phyloP scores from a whole-genome alignment of 164 flowering plant species.

The Vitis rupestris region DNA sequence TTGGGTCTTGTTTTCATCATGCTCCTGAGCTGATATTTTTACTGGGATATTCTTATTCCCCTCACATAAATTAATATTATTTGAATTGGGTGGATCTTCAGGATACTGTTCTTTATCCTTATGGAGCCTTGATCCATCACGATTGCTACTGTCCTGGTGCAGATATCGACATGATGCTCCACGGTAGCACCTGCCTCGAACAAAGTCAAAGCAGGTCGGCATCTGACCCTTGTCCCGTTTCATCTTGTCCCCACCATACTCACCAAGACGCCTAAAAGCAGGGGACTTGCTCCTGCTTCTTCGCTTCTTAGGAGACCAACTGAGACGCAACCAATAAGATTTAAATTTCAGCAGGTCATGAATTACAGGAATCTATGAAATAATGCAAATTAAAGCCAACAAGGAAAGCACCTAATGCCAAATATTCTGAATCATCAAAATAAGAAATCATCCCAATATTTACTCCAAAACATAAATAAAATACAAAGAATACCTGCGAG shows the following conservation, averaged over 20 bases:
- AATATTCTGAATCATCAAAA: background rate
- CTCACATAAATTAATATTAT: conserved; percentile 20
- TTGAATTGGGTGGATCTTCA: conserved; percentile 30
- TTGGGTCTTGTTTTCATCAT: conserved; percentile 21
- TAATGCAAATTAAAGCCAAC: background rate
- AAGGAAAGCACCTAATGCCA: background rate
- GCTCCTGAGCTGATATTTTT: conserved; percentile 12
- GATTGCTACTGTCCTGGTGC: conserved; percentile 46
- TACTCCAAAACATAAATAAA: background rate
- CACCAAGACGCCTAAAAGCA: conserved; percentile 35
- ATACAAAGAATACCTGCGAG: conserved; percentile 59
- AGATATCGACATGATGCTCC: conserved; percentile 74
- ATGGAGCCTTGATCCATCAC: conserved; percentile 34
- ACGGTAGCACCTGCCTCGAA: conserved; percentile 74
- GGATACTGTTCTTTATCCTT: conserved; percentile 34
- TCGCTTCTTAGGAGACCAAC: conserved; percentile 74
- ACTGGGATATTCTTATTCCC: conserved; percentile 9
- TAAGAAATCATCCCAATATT: background rate
- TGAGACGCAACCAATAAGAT: conserved; percentile 30
- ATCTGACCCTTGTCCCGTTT: conserved; percentile 42
- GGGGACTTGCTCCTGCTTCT: conserved; percentile 84
- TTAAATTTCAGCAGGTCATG: background rate
- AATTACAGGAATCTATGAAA: conserved; percentile 4
- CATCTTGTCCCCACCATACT: conserved; percentile 32
- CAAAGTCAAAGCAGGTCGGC: conserved; percentile 62